Evolutionary conservation across 352 stramenopile species (phyloP).

Genomic region (Globisporangium echinulatum): DNA sequence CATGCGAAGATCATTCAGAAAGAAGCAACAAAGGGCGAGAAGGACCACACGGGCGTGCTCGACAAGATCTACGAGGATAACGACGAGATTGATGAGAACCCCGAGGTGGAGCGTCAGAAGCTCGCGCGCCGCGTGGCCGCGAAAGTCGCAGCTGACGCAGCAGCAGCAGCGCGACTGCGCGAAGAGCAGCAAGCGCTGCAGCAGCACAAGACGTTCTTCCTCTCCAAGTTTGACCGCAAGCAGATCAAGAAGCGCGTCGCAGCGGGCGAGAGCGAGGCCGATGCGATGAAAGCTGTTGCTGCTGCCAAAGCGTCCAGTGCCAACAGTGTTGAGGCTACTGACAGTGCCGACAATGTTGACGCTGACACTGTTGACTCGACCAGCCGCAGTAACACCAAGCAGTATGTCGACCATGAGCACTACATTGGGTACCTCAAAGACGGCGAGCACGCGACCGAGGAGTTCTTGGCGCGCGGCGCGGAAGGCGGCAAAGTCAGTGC

Average conservation of each 20-base stretch:
- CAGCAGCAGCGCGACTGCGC: slow-evolving; percentile 1
- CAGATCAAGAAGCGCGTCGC: slow-evolving; percentile 89
- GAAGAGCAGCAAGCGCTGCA: slow-evolving; percentile 6
- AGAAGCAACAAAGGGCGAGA: slow-evolving; percentile 48
- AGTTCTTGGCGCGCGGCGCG: slow-evolving; percentile 61
- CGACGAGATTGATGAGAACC: slow-evolving; percentile 13
- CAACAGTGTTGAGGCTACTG: not conserved
- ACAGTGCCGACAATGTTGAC: slow-evolving; percentile 6
- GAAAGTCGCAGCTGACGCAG: slow-evolving; percentile 8
- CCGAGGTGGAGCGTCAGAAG: slow-evolving; percentile 23
- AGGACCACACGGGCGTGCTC: slow-evolving; percentile 16
- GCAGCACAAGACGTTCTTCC: slow-evolving; percentile 72
- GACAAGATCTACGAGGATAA: slow-evolving; percentile 34
- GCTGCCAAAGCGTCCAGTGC: slow-evolving; percentile 27
- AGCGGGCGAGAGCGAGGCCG: slow-evolving; percentile 61
- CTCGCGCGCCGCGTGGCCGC: slow-evolving; percentile 3
- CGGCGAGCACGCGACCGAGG: slow-evolving; percentile 65
- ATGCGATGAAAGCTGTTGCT: slow-evolving; percentile 61
- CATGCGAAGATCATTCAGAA: slow-evolving; percentile 84
- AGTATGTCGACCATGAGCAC: slow-evolving; percentile 78
- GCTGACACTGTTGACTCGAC: slow-evolving; percentile 22
- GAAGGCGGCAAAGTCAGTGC: slow-evolving; percentile 75
- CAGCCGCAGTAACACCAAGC: slow-evolving; percentile 16
- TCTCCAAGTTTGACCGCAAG: slow-evolving; percentile 95
- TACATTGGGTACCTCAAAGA: slow-evolving; percentile 86